Percentiles rank a stretch among this genome's conserved stretches.
phyloP scores from a whole-genome alignment of 345 rosid species.

The Schrenkiella parvula region DNA sequence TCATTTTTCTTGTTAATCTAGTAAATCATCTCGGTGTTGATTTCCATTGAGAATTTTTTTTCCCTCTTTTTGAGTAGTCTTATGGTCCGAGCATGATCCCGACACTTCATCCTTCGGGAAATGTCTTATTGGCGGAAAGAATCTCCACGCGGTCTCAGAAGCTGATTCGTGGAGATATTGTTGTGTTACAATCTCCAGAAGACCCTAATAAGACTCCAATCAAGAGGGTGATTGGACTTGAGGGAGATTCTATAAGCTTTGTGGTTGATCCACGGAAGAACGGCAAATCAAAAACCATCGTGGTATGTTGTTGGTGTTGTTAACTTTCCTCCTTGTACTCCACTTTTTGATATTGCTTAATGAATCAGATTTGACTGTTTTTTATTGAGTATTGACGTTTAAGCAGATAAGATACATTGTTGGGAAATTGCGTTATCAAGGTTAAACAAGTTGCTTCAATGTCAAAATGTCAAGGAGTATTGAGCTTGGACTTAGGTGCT shows the following conservation, averaged over 20 bases:
- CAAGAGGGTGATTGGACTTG: conserved; percentile 60
- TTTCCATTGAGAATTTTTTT: background rate
- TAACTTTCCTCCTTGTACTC: background rate
- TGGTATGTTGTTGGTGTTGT: conserved; percentile 41
- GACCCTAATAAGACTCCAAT: conserved; percentile 40
- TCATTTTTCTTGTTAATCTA: background rate
- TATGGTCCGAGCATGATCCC: conserved; percentile 80
- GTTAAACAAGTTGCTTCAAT: too few relatives aligned
- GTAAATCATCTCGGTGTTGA: background rate
- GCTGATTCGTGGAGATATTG: conserved; percentile 57
- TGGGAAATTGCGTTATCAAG: too few relatives aligned
- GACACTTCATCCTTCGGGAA: conserved; percentile 46
- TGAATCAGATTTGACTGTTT: background rate
- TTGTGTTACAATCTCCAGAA: conserved; percentile 56
- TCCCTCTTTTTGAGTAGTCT: conserved; percentile 30
- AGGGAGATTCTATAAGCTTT: conserved; percentile 56
- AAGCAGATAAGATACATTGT: background rate
- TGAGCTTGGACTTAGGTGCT: background rate
- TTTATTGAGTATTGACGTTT: background rate
- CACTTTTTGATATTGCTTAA: background rate
- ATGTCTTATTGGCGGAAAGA: conserved; percentile 48
- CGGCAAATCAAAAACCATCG: conserved; percentile 34
- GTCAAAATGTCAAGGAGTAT: background rate
- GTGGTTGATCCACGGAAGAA: conserved; percentile 43
- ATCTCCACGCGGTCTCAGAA: conserved; percentile 40